Percentiles rank a stretch among this genome's conserved stretches.
These are phyloP conservation scores for Astrothelium subdiscretum DNA, from an alignment of 495 filamentous ascomycete species.

Conservation along the genomic window DNA sequence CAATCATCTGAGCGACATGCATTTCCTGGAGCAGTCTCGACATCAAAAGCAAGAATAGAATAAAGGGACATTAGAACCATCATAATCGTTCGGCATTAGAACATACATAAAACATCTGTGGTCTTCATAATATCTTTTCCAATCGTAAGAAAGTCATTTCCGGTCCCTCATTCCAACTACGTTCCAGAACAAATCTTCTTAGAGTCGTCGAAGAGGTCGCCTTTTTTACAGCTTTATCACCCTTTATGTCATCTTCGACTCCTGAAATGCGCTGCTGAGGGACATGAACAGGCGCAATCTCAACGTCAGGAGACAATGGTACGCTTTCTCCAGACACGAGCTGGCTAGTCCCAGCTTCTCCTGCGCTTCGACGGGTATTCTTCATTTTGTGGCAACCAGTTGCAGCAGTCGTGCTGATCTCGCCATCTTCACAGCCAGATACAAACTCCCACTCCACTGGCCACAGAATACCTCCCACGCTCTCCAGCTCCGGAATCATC, in stretches of 20 bases:
- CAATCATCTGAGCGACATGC: not conserved
- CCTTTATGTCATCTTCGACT: not conserved
- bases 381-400: not conserved
- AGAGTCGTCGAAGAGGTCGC: not conserved
- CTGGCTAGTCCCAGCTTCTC: not conserved
- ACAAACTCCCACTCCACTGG: not conserved
- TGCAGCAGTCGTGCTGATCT: not conserved
- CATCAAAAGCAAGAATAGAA: not conserved
- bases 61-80: not conserved
- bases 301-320: not conserved
- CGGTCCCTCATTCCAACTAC: not conserved
- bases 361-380: not conserved
- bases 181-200: not conserved
- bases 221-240: not conserved
- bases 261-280: not conserved
- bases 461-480: not conserved
- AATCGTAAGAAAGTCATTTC: not conserved
- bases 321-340: not conserved
- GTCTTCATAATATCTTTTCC: not conserved
- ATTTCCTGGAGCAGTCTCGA: not conserved
- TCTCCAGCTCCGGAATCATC: not conserved
- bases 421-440: not conserved
- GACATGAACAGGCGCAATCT: not conserved
- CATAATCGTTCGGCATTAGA: no score
- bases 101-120: not conserved